Conservation (phyloP, 345 rosid species). For the Brassica incana region DNA sequence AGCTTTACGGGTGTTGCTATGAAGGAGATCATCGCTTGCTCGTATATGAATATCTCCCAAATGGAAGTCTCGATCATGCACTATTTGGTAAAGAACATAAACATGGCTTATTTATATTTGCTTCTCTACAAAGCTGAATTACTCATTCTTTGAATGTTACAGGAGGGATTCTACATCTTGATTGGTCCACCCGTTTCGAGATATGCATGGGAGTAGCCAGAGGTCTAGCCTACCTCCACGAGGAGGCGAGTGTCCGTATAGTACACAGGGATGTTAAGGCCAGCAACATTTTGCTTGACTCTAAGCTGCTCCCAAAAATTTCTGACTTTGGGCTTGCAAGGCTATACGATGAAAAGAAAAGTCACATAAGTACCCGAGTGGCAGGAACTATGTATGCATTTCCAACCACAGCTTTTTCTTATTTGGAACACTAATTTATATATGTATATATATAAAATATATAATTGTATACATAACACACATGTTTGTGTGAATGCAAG, state of each 20-base stretch:
- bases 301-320: conserved; percentile 40
- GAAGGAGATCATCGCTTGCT: conserved; percentile 37
- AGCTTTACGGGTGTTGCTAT: conserved; percentile 39
- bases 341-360: conserved; percentile 41
- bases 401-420: neutral
- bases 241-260: conserved; percentile 55
- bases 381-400: conserved; percentile 46
- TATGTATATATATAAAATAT: neutral
- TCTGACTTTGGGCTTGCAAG: conserved; percentile 51
- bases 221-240: conserved; percentile 55
- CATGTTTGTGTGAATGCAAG: conserved; percentile 27
- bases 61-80: conserved; percentile 29
- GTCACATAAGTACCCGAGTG: conserved; percentile 45
- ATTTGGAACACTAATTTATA: neutral
- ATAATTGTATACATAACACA: conserved; percentile 28
- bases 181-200: conserved; percentile 48
- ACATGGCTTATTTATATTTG: neutral
- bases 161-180: conserved; percentile 40
- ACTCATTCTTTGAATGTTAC: conserved; percentile 18
- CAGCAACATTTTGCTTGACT: conserved; percentile 59
- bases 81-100: conserved; percentile 28
- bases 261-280: conserved; percentile 67
- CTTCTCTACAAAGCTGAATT: neutral
- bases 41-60: conserved; percentile 32
- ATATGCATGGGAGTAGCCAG: conserved; percentile 51